Percentiles rank a stretch among this genome's conserved stretches.
These are phyloP conservation scores for Taphrina betulina DNA, from an alignment of 1,139 yeast genomes.

Conservation along the genomic window DNA sequence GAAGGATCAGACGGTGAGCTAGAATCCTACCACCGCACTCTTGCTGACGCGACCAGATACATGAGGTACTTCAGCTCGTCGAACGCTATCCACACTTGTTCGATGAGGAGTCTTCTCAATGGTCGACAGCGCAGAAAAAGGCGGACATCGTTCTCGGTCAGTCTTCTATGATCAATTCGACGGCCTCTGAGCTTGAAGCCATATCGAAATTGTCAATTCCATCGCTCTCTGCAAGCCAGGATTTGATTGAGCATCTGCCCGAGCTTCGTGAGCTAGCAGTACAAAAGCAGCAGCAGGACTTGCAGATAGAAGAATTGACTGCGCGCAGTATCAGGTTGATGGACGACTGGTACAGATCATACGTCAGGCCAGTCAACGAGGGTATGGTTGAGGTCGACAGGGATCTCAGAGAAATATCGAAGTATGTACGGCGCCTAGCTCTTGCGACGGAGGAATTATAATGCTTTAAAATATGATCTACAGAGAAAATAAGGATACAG, in stretches of 20 bases:
- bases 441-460: too few species aligned
- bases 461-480: too few species aligned
- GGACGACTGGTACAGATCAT: constrained; percentile 13
- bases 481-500: too few species aligned
- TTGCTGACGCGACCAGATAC: too few species aligned
- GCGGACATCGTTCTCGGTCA: constrained; percentile 3
- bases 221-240: not conserved
- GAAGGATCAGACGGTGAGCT: too few species aligned
- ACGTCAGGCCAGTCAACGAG: constrained; percentile 6
- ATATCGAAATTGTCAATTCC: constrained; percentile 2
- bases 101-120: not conserved
- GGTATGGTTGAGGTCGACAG: not conserved
- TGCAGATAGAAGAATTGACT: constrained; percentile 1
- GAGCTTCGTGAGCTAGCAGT: not conserved
- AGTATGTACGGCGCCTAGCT: not conserved
- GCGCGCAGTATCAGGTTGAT: not conserved
- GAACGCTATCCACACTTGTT: not conserved
- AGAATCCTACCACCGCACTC: too few species aligned
- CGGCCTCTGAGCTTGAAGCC: not conserved
- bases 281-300: not conserved
- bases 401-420: not conserved
- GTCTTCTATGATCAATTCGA: not conserved
- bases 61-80: too few species aligned
- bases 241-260: constrained; percentile 3
- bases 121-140: too few species aligned